phyloP scores from a whole-genome alignment of 106 monocot species.

The Cymbidium sinense region DNA sequence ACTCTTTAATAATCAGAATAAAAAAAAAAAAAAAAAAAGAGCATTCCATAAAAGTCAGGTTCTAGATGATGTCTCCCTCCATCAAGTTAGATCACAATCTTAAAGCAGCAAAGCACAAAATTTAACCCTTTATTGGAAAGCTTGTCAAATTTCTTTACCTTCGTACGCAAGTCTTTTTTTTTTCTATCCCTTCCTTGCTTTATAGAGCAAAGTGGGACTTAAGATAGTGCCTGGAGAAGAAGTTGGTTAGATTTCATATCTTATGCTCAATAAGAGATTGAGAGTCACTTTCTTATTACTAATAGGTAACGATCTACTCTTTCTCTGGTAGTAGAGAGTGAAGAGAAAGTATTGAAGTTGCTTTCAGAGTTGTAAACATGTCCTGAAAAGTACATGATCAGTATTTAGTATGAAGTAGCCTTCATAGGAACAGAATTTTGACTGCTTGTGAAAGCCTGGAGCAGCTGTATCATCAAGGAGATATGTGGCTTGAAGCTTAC shows the following conservation, averaged over 20 bases:
- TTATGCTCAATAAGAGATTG: neutral
- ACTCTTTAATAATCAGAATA: neutral
- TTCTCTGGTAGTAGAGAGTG: neutral
- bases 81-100: neutral
- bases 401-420: constrained; percentile 15
- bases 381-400: neutral
- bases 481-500: neutral
- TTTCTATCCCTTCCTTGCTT: constrained; percentile 1
- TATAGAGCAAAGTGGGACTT: constrained; percentile 2
- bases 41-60: neutral
- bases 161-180: neutral
- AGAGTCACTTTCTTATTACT: constrained; percentile 5
- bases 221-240: neutral
- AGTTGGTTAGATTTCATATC: neutral
- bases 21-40: neutral
- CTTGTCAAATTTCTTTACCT: neutral
- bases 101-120: neutral
- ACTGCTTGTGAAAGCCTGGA: neutral
- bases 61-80: neutral
- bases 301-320: neutral
- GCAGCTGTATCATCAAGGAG: neutral
- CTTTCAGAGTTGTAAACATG: neutral
- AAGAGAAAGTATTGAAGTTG: constrained; percentile 3
- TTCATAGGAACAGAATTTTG: constrained; percentile 10
- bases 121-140: no score